These are phyloP conservation scores for Gonium pectorale DNA, from an alignment of 139 green algal genomes.

Conservation along the genomic window DNA sequence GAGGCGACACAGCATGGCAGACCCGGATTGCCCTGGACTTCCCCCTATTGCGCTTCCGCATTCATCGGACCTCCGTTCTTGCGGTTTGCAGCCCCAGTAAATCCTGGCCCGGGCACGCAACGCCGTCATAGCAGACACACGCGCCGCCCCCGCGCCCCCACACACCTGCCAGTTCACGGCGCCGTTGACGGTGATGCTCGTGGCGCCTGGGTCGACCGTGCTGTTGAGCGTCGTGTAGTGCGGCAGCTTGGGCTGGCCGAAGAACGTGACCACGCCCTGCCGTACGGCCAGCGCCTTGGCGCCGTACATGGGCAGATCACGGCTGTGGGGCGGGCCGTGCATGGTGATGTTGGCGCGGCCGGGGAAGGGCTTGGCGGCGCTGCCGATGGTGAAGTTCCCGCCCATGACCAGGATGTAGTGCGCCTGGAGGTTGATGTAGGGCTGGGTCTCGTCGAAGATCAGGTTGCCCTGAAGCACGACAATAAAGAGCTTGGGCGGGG, in stretches of 20 bases:
- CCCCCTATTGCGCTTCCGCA: too few relatives aligned
- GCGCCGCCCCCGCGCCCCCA: too few relatives aligned
- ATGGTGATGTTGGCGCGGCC: conserved; percentile 72
- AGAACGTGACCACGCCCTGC: conserved; percentile 65
- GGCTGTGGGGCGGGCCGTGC: conserved; percentile 58
- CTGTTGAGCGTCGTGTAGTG: conserved; percentile 69
- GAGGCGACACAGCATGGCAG: too few relatives aligned
- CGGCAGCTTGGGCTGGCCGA: conserved; percentile 69
- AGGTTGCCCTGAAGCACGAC: conserved; percentile 72
- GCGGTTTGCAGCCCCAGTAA: too few relatives aligned
- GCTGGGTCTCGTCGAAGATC: conserved; percentile 59
- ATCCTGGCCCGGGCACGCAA: too few relatives aligned
- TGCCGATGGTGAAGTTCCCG: conserved; percentile 69
- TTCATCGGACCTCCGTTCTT: too few relatives aligned
- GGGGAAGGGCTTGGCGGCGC: conserved; percentile 49
- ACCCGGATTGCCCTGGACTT: too few relatives aligned
- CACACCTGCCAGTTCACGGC: conserved; percentile 53
- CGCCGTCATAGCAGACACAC: too few relatives aligned
- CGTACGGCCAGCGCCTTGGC: conserved; percentile 74
- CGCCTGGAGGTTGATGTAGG: conserved; percentile 54
- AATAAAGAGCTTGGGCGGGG: conserved; percentile 60
- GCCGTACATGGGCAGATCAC: conserved; percentile 77
- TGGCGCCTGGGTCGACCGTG: conserved; percentile 45
- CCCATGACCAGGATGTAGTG: conserved; percentile 73
- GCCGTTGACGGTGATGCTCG: conserved; percentile 57